Evolutionary conservation across 768 basidiomycete species (phyloP).

Genomic region (Podaxis carcinomalis): DNA sequence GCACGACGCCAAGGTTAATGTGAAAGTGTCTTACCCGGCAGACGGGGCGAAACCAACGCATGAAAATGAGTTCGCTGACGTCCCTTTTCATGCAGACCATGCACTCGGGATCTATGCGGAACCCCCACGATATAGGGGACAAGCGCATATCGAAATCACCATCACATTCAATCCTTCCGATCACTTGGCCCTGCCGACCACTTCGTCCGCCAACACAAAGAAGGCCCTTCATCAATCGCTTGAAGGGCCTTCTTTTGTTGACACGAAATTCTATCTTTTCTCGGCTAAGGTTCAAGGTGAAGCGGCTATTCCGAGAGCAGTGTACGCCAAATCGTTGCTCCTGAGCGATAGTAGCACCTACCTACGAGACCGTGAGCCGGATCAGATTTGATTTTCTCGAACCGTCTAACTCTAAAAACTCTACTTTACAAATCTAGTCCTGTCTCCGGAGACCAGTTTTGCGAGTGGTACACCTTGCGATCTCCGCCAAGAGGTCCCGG

Average conservation of each 20-base stretch:
- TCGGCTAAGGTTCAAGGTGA: background rate
- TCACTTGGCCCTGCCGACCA: background rate
- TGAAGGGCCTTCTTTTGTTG: constrained; percentile 5
- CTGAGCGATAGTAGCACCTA: background rate
- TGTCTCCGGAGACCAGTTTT: background rate
- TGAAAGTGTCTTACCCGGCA: background rate
- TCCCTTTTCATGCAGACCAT: background rate
- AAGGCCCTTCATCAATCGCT: background rate
- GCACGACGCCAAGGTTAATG: background rate
- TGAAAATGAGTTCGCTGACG: background rate
- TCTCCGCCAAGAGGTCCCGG: background rate
- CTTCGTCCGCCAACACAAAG: background rate
- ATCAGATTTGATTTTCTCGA: too few relatives aligned
- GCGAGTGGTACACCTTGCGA: background rate
- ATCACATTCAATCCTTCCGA: background rate
- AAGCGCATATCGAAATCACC: background rate
- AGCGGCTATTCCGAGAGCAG: background rate
- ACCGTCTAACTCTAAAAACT: background rate
- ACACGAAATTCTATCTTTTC: constrained; percentile 13
- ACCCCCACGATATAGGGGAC: background rate
- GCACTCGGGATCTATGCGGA: background rate
- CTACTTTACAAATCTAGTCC: background rate
- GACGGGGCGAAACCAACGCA: background rate
- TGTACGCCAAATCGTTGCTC: constrained; percentile 8
- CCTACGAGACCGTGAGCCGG: background rate